Conservation (phyloP, 2,329 filamentous ascomycete genomes). For the Fusarium succisae region DNA sequence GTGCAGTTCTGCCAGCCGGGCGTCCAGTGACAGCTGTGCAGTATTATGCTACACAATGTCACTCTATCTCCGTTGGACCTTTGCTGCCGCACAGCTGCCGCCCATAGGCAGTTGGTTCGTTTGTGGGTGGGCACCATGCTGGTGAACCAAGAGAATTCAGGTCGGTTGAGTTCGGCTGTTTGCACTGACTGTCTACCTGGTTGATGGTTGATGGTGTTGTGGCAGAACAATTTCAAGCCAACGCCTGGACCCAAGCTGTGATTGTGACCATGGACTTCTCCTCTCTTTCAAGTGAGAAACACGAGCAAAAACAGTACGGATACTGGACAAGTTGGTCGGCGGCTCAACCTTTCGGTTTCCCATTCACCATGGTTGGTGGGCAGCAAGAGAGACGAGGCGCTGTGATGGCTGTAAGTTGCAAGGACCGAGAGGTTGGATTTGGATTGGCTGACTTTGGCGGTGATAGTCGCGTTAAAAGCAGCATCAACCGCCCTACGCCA, state of each 20-base stretch:
- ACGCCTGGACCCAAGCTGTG: conserved; percentile 22
- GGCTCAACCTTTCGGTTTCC: conserved; percentile 22
- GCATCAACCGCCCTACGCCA: conserved; percentile 36
- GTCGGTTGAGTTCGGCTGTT: conserved; percentile 8
- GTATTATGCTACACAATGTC: conserved; percentile 37
- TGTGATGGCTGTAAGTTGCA: conserved; percentile 39
- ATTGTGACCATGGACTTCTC: conserved; percentile 17
- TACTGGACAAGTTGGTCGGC: conserved; percentile 26
- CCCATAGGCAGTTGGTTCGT: conserved; percentile 13
- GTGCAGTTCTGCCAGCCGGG: conserved; percentile 20
- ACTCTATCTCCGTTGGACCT: conserved; percentile 26
- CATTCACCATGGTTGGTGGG: conserved; percentile 23
- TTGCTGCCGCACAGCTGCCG: conserved; percentile 14
- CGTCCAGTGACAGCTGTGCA: conserved; percentile 28
- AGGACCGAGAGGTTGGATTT: conserved; percentile 23
- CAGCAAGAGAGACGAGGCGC: conserved; percentile 19
- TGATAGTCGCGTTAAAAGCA: conserved; percentile 42
- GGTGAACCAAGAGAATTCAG: conserved; percentile 17
- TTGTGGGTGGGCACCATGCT: conserved; percentile 17
- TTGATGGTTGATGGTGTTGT: conserved; percentile 12
- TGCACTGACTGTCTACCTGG: background rate
- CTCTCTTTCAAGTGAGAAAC: conserved; percentile 1
- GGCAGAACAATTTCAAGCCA: conserved; percentile 26
- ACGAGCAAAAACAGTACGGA: background rate
- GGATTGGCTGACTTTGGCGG: conserved; percentile 36